Evolutionary conservation across 2,329 filamentous ascomycete species (phyloP), one percentile per base, ranked within the genome.

Genomic region (Sphaerulina musiva): DNA sequence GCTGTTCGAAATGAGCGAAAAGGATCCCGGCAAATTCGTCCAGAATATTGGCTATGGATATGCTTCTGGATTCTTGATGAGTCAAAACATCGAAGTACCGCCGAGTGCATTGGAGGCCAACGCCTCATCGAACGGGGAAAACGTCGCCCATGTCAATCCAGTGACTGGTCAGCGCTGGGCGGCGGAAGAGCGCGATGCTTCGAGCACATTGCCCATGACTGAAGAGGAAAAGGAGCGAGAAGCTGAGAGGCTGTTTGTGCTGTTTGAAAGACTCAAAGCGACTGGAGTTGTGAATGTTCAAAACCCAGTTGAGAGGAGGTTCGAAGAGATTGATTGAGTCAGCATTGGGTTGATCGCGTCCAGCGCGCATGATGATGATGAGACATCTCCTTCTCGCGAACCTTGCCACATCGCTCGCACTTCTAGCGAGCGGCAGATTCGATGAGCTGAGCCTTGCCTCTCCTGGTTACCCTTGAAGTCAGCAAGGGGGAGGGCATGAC

Each of bases 11-110:
- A 78, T 97, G 29, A 95, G 90, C 0, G 86, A 85, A 59, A 87
- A 84, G 63, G 84, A 96, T 63, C 81, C 91, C 0, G 80, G 79
- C 12, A 86, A 78, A 31, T 93, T 96, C 65, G 87, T 97, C 0
- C 80, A 87, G 48, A 96, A 96, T 62, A 88, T 98, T 10, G 93
- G 93, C 0, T 98, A 95, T 67, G 93, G 93, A 0, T 95, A 88
- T 66, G 93, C 93, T 0, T 88, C 90, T 0, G 93, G 93, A 0
- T 95, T 93, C 68, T 75, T 98, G 12, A 85, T 91, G 73, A 85
- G 87, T 59, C 87, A 92, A 58, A 88, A 93, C 52, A 83, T 97
- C 10, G 78, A 85, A 0, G 76, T 95, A 20, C 89, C 90, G 0
- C 78, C 83, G 55, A 83, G 78, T 51, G 80, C 83, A 1, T 73